A percentile compares a stretch with the other conserved stretches of the same genome.
These are phyloP conservation scores for Russula foetens DNA, from an alignment of 768 basidiomycete genomes.

Conservation along the genomic window DNA sequence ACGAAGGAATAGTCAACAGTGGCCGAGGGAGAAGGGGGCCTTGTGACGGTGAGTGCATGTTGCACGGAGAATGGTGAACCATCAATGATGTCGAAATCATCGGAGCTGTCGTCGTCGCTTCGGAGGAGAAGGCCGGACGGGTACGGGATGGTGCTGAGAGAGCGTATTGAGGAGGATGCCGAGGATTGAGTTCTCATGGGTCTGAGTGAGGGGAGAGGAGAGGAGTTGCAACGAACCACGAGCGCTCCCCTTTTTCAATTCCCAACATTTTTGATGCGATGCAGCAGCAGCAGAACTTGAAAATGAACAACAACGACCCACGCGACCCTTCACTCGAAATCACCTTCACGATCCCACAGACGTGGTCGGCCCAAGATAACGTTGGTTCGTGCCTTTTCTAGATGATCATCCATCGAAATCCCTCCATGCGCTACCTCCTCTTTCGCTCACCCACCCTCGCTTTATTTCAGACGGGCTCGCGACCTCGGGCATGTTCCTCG, in stretches of 20 bases:
- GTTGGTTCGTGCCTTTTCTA: conserved; percentile 30
- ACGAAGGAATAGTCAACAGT: conserved; percentile 42
- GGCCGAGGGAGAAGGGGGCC: conserved; percentile 38
- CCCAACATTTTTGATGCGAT: neutral
- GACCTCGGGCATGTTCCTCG: conserved; percentile 59
- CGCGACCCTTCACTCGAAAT: conserved; percentile 57
- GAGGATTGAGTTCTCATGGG: neutral
- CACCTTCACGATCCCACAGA: conserved; percentile 48
- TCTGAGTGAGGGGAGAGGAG: neutral
- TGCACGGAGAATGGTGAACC: conserved; percentile 25
- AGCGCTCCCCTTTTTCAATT: neutral
- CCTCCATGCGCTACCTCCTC: no score
- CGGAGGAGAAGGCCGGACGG: neutral
- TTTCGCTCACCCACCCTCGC: neutral
- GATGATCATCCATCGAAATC: neutral
- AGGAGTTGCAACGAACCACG: no score
- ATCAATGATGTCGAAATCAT: conserved; percentile 26
- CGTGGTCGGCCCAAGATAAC: conserved; percentile 49
- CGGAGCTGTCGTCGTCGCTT: neutral
- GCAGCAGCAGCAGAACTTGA: no score
- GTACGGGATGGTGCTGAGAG: neutral
- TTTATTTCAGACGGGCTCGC: conserved; percentile 36
- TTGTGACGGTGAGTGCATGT: conserved; percentile 25
- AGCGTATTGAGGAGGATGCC: no score
- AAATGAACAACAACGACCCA: conserved; percentile 40